Evolutionary conservation across 306 rosid genomes (phyloP), one percentile per base, ranked within the genome.

Genomic region (Corylus heterophylla): DNA sequence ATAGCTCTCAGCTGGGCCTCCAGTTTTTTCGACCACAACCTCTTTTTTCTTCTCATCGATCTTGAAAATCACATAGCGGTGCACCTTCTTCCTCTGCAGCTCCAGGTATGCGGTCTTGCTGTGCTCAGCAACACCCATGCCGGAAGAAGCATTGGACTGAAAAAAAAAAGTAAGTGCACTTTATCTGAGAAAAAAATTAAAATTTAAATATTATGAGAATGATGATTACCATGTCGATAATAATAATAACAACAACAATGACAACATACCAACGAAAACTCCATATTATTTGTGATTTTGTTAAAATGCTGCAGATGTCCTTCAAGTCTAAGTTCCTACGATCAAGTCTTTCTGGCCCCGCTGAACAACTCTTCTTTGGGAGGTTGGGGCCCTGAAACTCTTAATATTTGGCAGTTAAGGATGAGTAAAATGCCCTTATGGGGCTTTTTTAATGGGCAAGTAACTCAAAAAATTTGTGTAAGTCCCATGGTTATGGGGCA

Each of bases 31-130:
- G 3, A 87, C 92, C 83, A 93, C 89, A 31, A 90, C 97, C 79
- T 93, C 93, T 70, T 90, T 89, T 82, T 85, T 94, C 75, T 83
- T 90, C 92, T 90, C 98, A 12, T 92, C 98, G 13, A 92, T 90
- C 84, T 89, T 90, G 54, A 92, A 93, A 88, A 90, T 82, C 85
- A 94, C 87, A 80, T 87, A 92, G 79, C 94, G 94, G 81, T 85
- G 80, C 20, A 87, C 89, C 83, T 90, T 92, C 93, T 92, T 93
- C 83, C 92, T 89, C 90, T 92, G 95, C 69, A 92, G 87, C 80
- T 89, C 97, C 71, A 77, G 73, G 86, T 77, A 92, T 31, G 89
- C 85, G 86, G 55, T 85, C 76, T 89, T 82, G 74, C 94, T 85
- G 56, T 90, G 83, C 78, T 89, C 96, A 52, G 85, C 89, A 73